These are phyloP conservation scores for Ustilago loliicola DNA, from an alignment of 1,284 basidiomycete genomes.

Conservation along the genomic window DNA sequence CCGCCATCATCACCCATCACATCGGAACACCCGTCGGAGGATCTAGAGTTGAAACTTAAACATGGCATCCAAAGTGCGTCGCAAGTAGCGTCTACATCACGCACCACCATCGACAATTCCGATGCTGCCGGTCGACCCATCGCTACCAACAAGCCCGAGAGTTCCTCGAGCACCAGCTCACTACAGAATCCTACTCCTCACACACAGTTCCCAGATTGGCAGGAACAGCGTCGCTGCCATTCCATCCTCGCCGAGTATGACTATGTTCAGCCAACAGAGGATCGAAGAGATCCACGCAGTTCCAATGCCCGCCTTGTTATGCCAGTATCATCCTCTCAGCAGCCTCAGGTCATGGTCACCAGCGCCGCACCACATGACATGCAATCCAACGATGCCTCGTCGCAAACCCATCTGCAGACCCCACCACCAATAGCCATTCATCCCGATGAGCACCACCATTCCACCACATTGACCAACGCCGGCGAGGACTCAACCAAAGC, in stretches of 20 bases:
- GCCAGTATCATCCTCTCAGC: constrained; percentile 22
- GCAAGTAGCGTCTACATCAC: constrained; percentile 36
- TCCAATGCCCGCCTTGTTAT: constrained; percentile 38
- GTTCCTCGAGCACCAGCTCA: not conserved
- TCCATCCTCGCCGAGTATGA: constrained; percentile 39
- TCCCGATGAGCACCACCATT: not conserved
- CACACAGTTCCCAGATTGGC: constrained; percentile 36
- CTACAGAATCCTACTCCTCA: constrained; percentile 13
- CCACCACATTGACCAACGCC: not conserved
- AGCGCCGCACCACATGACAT: constrained; percentile 6
- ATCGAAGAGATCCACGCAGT: constrained; percentile 47
- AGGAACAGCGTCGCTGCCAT: constrained; percentile 48
- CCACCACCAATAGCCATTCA: constrained; percentile 19
- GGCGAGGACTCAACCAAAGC: not conserved
- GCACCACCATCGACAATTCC: constrained; percentile 30
- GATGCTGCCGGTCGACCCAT: constrained; percentile 15
- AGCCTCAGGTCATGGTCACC: constrained; percentile 16
- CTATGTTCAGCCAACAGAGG: constrained; percentile 31
- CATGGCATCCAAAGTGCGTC: constrained; percentile 23
- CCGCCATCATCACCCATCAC: constrained; percentile 40
- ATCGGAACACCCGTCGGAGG: constrained; percentile 32
- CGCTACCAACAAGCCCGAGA: constrained; percentile 10
- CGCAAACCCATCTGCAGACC: constrained; percentile 7
- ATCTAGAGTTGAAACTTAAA: constrained; percentile 16
- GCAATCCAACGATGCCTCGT: constrained; percentile 1